A percentile compares a stretch with the other conserved stretches of the same genome.
Evolutionary conservation across 78 protist genomes (phyloP).

Genomic region (Monosiga brevicollis): DNA sequence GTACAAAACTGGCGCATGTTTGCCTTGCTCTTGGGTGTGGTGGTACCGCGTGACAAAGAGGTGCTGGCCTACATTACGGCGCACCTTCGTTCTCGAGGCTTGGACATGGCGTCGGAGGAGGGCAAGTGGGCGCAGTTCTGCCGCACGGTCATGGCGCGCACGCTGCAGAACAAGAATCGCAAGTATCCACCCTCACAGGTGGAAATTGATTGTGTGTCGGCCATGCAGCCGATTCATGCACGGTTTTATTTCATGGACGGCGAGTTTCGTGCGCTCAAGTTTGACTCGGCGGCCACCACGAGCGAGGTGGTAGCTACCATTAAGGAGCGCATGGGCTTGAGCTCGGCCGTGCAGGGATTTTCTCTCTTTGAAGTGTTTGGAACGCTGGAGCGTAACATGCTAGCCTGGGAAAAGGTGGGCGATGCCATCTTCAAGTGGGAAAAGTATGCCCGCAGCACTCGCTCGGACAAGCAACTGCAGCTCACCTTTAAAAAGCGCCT

Average conservation of each 20-base stretch:
- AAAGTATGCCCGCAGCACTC: background rate
- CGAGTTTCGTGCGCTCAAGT: constrained; percentile 10
- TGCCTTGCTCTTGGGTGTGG: background rate
- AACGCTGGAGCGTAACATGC: constrained; percentile 12
- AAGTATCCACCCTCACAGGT: constrained; percentile 3
- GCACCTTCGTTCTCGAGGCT: background rate
- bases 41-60: background rate
- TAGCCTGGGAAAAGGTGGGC: background rate
- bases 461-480: background rate
- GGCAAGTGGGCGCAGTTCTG: background rate
- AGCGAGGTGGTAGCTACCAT: background rate
- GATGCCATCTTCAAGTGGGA: constrained; percentile 22
- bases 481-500: background rate
- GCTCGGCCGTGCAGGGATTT: background rate
- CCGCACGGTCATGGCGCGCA: background rate
- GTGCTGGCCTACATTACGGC: background rate
- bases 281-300: constrained; percentile 11
- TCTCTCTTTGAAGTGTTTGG: constrained; percentile 7
- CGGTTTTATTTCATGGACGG: constrained; percentile 14
- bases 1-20: background rate
- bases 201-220: background rate
- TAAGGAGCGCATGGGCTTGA: constrained; percentile 11
- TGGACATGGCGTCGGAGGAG: background rate
- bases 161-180: background rate
- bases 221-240: background rate